phyloP scores from a whole-genome alignment of 352 stramenopile genomes.

The Phytopythium montanum region DNA sequence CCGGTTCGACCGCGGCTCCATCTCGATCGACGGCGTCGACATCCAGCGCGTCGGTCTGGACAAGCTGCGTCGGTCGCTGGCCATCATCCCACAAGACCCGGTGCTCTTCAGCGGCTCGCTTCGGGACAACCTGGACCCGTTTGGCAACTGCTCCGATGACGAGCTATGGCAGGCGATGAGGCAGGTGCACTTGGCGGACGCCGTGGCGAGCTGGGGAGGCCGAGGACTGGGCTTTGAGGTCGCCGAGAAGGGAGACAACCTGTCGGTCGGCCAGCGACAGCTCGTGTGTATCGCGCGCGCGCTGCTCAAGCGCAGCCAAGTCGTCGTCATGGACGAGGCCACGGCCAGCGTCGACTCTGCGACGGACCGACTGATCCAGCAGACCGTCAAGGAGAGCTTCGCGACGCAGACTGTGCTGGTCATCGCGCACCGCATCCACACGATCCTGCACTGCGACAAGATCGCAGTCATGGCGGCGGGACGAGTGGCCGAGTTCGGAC shows the following conservation, averaged over 20 bases:
- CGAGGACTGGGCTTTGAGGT: constrained; percentile 84
- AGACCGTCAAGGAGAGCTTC: constrained; percentile 63
- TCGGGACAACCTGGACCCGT: constrained; percentile 90
- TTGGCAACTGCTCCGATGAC: constrained; percentile 64
- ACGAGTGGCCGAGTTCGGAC: constrained; percentile 11
- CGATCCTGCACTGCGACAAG: constrained; percentile 38
- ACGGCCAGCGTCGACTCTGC: constrained; percentile 88
- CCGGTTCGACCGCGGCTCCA: constrained; percentile 48
- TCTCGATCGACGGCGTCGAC: constrained; percentile 86
- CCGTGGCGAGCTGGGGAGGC: constrained; percentile 44
- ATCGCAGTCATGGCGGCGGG: constrained; percentile 13
- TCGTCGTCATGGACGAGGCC: constrained; percentile 94
- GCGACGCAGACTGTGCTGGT: constrained; percentile 22
- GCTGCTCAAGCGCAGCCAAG: constrained; percentile 85
- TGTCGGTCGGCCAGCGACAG: constrained; percentile 95
- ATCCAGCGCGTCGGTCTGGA: constrained; percentile 32
- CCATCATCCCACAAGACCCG: constrained; percentile 76
- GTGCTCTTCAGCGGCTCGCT: constrained; percentile 89
- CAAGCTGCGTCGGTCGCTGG: constrained; percentile 31
- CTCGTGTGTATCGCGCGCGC: constrained; percentile 95
- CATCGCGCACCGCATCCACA: constrained; percentile 52
- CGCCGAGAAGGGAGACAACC: constrained; percentile 91
- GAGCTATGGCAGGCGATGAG: constrained; percentile 60
- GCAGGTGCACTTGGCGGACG: constrained; percentile 58
- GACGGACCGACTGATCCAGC: constrained; percentile 61